A percentile compares a stretch with the other conserved stretches of the same genome.
Evolutionary conservation across 768 basidiomycete species (phyloP).

Genomic region (Cystoderma amianthinum): DNA sequence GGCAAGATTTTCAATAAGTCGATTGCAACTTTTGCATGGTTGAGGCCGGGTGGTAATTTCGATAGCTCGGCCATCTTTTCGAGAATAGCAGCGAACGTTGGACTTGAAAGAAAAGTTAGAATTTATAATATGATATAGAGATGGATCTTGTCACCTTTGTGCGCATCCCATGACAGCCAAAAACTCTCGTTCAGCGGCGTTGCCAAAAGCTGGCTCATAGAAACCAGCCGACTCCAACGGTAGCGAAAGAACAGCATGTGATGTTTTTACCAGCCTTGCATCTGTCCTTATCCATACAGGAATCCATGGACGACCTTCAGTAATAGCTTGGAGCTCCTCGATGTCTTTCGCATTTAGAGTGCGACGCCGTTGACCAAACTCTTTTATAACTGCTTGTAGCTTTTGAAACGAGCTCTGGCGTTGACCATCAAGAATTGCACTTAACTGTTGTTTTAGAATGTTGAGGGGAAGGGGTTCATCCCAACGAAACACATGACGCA

Average conservation of each 20-base stretch:
- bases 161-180: slow-evolving; percentile 30
- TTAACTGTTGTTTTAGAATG: slow-evolving; percentile 26
- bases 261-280: slow-evolving; percentile 8
- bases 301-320: slow-evolving; percentile 21
- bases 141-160: slow-evolving; percentile 20
- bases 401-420: slow-evolving; percentile 7
- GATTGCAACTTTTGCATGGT: slow-evolving; percentile 15
- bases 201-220: slow-evolving; percentile 12
- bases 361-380: slow-evolving; percentile 16
- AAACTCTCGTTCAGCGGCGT: slow-evolving; percentile 11
- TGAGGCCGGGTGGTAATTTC: slow-evolving; percentile 3
- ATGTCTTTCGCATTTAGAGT: slow-evolving; percentile 11
- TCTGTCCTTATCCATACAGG: slow-evolving; percentile 16
- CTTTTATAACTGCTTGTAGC: slow-evolving; percentile 18
- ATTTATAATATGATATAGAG: neutral
- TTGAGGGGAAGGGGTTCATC: slow-evolving; percentile 21
- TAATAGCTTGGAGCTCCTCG: slow-evolving; percentile 7
- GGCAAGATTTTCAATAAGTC: slow-evolving; percentile 21
- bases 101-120: slow-evolving; percentile 13
- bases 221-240: slow-evolving; percentile 17
- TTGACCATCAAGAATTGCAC: slow-evolving; percentile 8
- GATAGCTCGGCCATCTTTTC: slow-evolving; percentile 15
- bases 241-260: slow-evolving; percentile 13
- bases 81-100: slow-evolving; percentile 19
- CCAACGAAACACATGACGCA: slow-evolving; percentile 27